phyloP scores from a whole-genome alignment of 305 asterid species.

The Salvia sclarea region DNA sequence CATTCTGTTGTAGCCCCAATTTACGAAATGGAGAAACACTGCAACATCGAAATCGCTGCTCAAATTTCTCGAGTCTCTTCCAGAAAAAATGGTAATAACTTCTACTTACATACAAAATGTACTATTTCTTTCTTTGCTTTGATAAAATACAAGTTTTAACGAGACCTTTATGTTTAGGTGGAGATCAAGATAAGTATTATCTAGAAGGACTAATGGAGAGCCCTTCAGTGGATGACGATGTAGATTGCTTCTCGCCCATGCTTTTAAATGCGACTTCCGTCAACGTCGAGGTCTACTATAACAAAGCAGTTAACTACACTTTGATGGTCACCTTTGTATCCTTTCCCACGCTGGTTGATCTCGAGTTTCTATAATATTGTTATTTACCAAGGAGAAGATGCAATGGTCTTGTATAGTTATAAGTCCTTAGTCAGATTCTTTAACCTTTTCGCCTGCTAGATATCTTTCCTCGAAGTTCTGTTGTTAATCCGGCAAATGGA shows the following conservation, averaged over 20 bases:
- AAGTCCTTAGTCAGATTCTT: constrained; percentile 50
- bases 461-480: constrained; percentile 92
- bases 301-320: constrained; percentile 94
- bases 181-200: constrained; percentile 76
- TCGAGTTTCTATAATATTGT: constrained; percentile 13
- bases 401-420: constrained; percentile 13
- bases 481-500: constrained; percentile 97
- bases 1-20: constrained; percentile 76
- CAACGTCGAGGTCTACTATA: constrained; percentile 88
- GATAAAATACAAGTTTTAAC: neutral
- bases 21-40: constrained; percentile 94
- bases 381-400: neutral
- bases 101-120: constrained; percentile 17
- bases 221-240: constrained; percentile 92
- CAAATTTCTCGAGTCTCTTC: constrained; percentile 77
- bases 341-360: constrained; percentile 40
- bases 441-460: constrained; percentile 52
- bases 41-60: constrained; percentile 95
- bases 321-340: constrained; percentile 99
- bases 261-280: constrained; percentile 87
- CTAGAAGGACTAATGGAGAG: constrained; percentile 97
- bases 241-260: constrained; percentile 96
- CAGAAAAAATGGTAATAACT: constrained; percentile 60
- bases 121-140: neutral
- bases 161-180: constrained; percentile 47